These are phyloP conservation scores for Paspalum vaginatum DNA, from an alignment of 176 grass and related monocot species.

Conservation along the genomic window DNA sequence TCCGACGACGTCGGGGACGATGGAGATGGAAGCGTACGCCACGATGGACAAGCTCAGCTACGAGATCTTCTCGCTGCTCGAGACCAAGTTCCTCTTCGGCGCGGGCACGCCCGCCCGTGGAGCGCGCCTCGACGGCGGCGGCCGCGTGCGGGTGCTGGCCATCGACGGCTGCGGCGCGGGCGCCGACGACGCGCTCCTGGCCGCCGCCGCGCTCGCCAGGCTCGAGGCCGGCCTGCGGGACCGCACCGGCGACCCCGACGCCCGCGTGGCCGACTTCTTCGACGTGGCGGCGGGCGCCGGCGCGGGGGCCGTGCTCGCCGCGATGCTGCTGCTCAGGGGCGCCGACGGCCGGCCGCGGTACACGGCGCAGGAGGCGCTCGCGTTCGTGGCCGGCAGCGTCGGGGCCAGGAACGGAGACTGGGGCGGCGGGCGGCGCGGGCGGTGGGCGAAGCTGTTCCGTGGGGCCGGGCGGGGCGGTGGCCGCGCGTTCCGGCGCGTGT, in stretches of 20 bases:
- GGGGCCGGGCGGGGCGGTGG: background rate
- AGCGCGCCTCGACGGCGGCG: too few relatives aligned
- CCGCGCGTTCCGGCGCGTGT: conserved; percentile 42
- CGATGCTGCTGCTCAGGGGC: conserved; percentile 64
- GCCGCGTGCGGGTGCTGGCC: conserved; percentile 62
- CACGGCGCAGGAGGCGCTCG: conserved; percentile 60
- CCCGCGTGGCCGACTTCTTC: conserved; percentile 70
- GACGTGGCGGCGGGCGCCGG: conserved; percentile 68
- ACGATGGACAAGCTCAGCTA: conserved; percentile 67
- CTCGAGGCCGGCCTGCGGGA: conserved; percentile 62
- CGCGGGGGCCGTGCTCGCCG: conserved; percentile 53
- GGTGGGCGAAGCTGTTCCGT: conserved; percentile 39
- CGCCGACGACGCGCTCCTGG: conserved; percentile 59
- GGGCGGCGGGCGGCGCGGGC: conserved; percentile 23
- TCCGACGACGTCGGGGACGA: too few relatives aligned
- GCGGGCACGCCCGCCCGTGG: conserved; percentile 1
- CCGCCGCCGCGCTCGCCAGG: conserved; percentile 48
- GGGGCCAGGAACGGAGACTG: conserved; percentile 35
- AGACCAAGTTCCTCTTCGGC: conserved; percentile 75
- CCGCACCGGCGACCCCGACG: conserved; percentile 41
- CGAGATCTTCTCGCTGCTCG: conserved; percentile 72
- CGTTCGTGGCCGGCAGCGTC: conserved; percentile 36
- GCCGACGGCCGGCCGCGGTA: conserved; percentile 60
- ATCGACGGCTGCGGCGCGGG: conserved; percentile 63
- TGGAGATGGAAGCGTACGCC: conserved; percentile 20